A percentile compares a stretch with the other conserved stretches of the same genome.
Evolutionary conservation across 75 land plant species (phyloP).

Genomic region (Picea sitchensis): DNA sequence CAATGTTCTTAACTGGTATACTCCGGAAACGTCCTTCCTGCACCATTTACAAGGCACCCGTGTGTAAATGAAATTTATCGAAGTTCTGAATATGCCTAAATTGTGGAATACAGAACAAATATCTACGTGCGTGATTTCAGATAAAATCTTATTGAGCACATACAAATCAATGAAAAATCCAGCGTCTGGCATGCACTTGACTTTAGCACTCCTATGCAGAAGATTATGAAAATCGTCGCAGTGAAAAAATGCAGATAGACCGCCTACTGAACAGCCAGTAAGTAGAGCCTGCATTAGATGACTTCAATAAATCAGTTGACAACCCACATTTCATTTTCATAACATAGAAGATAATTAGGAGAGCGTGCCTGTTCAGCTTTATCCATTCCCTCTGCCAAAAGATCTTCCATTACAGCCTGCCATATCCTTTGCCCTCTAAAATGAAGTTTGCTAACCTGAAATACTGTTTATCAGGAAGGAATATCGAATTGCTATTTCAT

Average conservation of each 20-base stretch:
- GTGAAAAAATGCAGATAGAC: constrained; percentile 58
- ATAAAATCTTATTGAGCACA: neutral
- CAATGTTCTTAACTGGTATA: no score
- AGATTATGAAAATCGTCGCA: constrained; percentile 61
- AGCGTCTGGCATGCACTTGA: constrained; percentile 87
- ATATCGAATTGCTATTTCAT: neutral
- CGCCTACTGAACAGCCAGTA: constrained; percentile 90
- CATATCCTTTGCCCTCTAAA: constrained; percentile 81
- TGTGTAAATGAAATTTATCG: neutral
- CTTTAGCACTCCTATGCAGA: constrained; percentile 45
- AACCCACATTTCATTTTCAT: no score
- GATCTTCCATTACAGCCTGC: constrained; percentile 61
- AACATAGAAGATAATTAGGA: no score
- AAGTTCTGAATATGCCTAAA: no score
- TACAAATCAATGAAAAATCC: constrained; percentile 81
- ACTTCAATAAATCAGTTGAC: no score
- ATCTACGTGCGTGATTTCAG: no score
- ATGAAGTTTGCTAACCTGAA: constrained; percentile 50
- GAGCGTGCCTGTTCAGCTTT: constrained; percentile 61
- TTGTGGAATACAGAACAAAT: no score
- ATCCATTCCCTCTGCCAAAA: constrained; percentile 71
- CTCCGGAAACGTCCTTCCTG: no score
- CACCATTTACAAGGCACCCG: no score
- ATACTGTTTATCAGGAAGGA: no score
- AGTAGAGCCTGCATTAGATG: constrained; percentile 58